Percentiles rank a stretch among this genome's conserved stretches.
Conservation (phyloP, 2,329 filamentous ascomycete species). For the Xylaria hypoxylon region DNA sequence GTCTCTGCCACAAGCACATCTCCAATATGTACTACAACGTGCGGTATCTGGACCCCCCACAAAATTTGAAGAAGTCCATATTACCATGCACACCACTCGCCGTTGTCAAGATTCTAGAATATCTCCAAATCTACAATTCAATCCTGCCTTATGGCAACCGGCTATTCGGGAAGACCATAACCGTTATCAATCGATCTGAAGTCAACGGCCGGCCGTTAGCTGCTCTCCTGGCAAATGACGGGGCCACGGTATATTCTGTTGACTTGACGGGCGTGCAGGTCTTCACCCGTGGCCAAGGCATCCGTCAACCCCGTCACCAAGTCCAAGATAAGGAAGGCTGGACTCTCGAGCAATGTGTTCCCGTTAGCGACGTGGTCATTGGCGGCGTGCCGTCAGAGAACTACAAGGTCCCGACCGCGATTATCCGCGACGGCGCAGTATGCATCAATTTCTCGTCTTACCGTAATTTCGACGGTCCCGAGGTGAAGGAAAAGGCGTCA, state of each 20-base stretch:
- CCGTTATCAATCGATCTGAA: conserved; percentile 95
- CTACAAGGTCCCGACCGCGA: conserved; percentile 88
- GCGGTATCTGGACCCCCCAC: conserved; percentile 85
- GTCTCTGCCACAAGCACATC: conserved; percentile 91
- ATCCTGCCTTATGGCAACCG: conserved; percentile 93
- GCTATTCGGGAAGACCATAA: conserved; percentile 92
- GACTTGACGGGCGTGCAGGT: conserved; percentile 92
- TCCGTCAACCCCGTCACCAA: conserved; percentile 87
- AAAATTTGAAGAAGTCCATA: conserved; percentile 86
- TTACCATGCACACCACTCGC: conserved; percentile 95
- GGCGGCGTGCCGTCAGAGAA: conserved; percentile 88
- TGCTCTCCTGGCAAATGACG: conserved; percentile 93
- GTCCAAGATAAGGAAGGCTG: conserved; percentile 85
- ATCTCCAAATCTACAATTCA: conserved; percentile 95
- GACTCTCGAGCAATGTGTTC: conserved; percentile 82
- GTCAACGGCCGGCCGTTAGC: conserved; percentile 94
- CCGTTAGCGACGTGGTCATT: conserved; percentile 93
- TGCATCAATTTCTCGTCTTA: conserved; percentile 99
- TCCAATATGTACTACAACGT: conserved; percentile 99
- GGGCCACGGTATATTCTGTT: conserved; percentile 93
- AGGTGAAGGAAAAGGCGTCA: conserved; percentile 93
- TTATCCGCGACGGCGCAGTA: conserved; percentile 90
- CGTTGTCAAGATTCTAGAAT: conserved; percentile 96
- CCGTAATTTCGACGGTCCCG: conserved; percentile 87
- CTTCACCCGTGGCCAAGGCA: conserved; percentile 89